phyloP scores from a whole-genome alignment of 345 rosid species.

The Gossypium raimondii region DNA sequence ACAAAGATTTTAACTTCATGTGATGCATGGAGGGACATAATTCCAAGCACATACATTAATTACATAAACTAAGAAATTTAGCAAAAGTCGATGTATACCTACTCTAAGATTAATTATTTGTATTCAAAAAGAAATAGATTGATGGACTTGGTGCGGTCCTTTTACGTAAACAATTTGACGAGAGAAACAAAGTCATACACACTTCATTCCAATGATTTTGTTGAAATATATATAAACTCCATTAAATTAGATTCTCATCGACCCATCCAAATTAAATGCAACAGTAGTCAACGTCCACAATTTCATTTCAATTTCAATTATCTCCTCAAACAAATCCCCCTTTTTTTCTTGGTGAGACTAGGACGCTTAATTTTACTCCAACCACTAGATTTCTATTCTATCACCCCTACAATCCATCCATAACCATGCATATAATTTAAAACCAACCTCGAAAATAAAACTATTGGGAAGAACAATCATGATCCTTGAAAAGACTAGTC shows the following conservation, averaged over 20 bases:
- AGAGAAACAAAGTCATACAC: not conserved
- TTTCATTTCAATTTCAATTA: not conserved
- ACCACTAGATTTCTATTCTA: not conserved
- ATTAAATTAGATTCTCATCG: not conserved
- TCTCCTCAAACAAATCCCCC: slow-evolving; percentile 12
- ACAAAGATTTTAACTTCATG: too few species aligned
- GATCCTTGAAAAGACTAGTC: too few species aligned
- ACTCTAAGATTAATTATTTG: not conserved
- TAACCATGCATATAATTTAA: not conserved
- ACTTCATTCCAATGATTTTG: not conserved
- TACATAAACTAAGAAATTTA: not conserved
- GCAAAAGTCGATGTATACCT: not conserved
- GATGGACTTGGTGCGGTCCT: not conserved
- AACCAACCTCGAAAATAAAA: too few species aligned
- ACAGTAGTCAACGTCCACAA: not conserved
- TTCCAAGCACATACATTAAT: not conserved
- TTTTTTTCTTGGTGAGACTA: not conserved
- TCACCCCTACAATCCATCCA: not conserved
- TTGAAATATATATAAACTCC: not conserved
- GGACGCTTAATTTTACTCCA: not conserved
- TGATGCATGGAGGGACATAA: too few species aligned
- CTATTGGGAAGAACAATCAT: too few species aligned
- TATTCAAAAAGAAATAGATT: not conserved
- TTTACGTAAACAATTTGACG: not conserved
- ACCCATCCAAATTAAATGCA: not conserved